Evolutionary conservation across 345 rosid species (phyloP), one percentile per base, ranked within the genome.

Genomic region (Hibiscus syriacus): DNA sequence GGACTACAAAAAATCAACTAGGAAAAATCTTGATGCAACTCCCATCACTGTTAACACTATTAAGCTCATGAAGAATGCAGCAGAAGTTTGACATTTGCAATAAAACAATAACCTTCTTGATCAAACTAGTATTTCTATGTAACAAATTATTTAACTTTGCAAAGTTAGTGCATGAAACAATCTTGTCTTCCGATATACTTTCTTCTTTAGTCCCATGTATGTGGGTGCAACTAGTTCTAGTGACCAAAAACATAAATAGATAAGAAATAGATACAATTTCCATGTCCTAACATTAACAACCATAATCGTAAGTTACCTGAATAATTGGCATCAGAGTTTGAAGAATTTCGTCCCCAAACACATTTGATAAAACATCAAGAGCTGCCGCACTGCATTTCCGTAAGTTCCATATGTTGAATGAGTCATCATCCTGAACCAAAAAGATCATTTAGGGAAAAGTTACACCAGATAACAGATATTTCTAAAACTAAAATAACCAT

Each of bases 351-450:
- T 89, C 98, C 58, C 97, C 97, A 83, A 84, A 91, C 61, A 82
- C 83, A 80, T 86, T 94, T 56, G 99, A 91, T 67, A 94, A 85
- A 64, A 81, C 75, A 72, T 91, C 99, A 78, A 94, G 88, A 70
- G 93, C 89, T 52, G 99, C 99, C 56, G 99, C 98, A 81, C 99
- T 91, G 80, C 98, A 94, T 84, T 91, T 94, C 79, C 99, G 78
- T 68, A 94, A 83, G 78, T 92, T 94, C 99, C 98, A 94, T 22
- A 89, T 74, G 17, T 87, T 89, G 41, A 85, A 80, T 20, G 82
- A 84, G 76, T 94, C 98, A 70, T 91, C 93, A 77, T 94, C 89
- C 94, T 88, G 82, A 20, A 71, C 61, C 71, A 73, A 45, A 66
- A 57, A 48, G 23, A 12, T 6, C 12, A 67, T 45, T 73, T 23